Percentiles rank a stretch among this genome's conserved stretches.
Evolutionary conservation across 129 eudicot genomes (phyloP).

Genomic region (Flaveria sonorensis): DNA sequence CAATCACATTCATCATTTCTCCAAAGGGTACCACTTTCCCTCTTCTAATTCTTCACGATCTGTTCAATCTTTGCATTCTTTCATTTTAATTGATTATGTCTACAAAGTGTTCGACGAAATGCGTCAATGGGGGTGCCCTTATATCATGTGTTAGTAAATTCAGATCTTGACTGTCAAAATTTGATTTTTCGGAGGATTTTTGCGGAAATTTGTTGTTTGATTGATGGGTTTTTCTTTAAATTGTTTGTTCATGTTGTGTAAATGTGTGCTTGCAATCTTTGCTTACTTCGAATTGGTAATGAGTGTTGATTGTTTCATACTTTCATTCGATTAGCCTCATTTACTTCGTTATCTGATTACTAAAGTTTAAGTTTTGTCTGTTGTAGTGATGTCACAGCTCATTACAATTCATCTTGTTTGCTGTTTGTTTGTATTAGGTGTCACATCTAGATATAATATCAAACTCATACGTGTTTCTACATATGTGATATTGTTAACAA

Average conservation of each 20-base stretch:
- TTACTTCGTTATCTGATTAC: neutral
- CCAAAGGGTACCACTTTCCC: conserved; percentile 27
- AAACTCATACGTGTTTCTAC: neutral
- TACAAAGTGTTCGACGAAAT: conserved; percentile 30
- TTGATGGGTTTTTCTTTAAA: conserved; percentile 28
- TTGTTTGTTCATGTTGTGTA: neutral
- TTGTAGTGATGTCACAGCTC: conserved; percentile 39
- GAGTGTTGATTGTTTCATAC: conserved; percentile 5
- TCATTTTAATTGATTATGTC: neutral
- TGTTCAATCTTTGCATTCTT: conserved; percentile 8
- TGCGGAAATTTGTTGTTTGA: conserved; percentile 11
- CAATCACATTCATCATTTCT: conserved; percentile 13
- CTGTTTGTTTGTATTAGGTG: conserved; percentile 38
- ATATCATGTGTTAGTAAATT: neutral
- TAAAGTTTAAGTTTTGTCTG: neutral
- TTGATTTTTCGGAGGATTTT: neutral
- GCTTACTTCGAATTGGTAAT: neutral
- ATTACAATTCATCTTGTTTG: conserved; percentile 35
- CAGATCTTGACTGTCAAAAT: conserved; percentile 23
- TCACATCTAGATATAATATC: conserved; percentile 11
- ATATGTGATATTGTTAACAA: neutral
- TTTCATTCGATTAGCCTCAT: conserved; percentile 8
- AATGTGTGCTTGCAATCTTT: conserved; percentile 11
- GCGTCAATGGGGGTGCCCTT: conserved; percentile 26
- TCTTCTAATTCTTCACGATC: neutral